Evolutionary conservation across 2,329 filamentous ascomycete species (phyloP).

Genomic region (Chaetothyriales sp.): DNA sequence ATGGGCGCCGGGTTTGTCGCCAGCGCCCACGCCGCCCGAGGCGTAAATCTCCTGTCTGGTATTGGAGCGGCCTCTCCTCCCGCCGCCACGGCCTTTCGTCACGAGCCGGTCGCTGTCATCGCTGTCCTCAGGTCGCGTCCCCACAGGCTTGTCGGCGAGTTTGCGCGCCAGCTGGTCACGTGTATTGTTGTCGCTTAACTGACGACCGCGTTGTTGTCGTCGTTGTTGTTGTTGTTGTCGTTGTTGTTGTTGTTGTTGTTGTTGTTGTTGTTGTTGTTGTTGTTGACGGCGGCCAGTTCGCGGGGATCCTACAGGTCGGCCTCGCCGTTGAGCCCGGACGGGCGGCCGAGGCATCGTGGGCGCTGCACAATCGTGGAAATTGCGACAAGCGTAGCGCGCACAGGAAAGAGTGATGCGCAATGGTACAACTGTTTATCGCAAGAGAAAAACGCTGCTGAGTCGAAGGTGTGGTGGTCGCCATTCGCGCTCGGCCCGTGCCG

Average conservation of each 20-base stretch:
- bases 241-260: neutral
- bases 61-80: conserved; percentile 7
- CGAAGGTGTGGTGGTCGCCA: too few species aligned
- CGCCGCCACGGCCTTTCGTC: conserved; percentile 8
- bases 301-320: neutral
- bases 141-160: conserved; percentile 12
- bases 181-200: neutral
- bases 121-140: conserved; percentile 12
- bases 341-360: neutral
- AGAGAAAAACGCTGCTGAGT: neutral
- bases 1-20: conserved; percentile 14
- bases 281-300: neutral
- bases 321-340: neutral
- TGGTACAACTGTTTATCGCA: neutral
- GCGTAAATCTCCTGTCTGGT: conserved; percentile 15
- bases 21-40: conserved; percentile 13
- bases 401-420: neutral
- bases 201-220: too few species aligned
- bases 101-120: conserved; percentile 18
- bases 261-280: too few species aligned
- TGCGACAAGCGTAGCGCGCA: neutral
- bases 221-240: neutral
- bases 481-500: neutral
- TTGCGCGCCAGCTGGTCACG: conserved; percentile 1
- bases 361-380: neutral